Evolutionary conservation across 257 asterid genomes (phyloP), one percentile per base, ranked within the genome.

Genomic region (Jacaranda copaia): DNA sequence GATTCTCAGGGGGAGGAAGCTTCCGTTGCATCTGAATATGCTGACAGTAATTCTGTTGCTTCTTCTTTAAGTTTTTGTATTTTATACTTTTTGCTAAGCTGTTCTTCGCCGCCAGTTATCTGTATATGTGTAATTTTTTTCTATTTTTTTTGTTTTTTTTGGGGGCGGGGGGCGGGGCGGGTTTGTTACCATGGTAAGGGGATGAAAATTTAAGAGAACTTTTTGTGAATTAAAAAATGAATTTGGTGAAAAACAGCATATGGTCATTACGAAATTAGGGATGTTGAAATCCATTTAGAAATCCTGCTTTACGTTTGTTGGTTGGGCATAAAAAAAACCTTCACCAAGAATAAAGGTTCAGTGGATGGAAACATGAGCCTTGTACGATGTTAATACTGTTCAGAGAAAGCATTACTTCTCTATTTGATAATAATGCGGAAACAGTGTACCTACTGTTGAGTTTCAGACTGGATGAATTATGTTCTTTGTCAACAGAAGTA

Each of bases 31-130:
- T 81, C 94, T 80, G 87, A 92, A 85, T 94, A 57, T 38, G 92
- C 97, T 68, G 98, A 94, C 84, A 94, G 98, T 94, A 91, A 88
- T 82, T 74, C 84, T 72, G 8, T 55, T 43, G 16, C 78, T 35
- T 70, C 10, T 56, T 80, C 51, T 69, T 40, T n/a, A 39, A 6
- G 7, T 35, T 52, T 48, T 32, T 56, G 25, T 61, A 1, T 53
- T 46, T 46, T 58, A 3, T 70, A 51, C 63, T 40, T 77, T 36
- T 76, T 19, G 13, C 53, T 38, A 19, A 32, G 49, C 35, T 53
- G 55, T 46, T 65, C 35, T 59, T 39, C 69, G 32, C 25, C 45
- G 7, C 32, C 18, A 8, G 20, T 57, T 13, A 19, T 66, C 52
- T 77, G 8, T n/a, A 6, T 45, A 61, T 51, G 13, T 56, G 57